Percentiles rank a stretch among this genome's conserved stretches.
phyloP scores from a whole-genome alignment of 768 basidiomycete species.

The Myochromella boudieri region DNA sequence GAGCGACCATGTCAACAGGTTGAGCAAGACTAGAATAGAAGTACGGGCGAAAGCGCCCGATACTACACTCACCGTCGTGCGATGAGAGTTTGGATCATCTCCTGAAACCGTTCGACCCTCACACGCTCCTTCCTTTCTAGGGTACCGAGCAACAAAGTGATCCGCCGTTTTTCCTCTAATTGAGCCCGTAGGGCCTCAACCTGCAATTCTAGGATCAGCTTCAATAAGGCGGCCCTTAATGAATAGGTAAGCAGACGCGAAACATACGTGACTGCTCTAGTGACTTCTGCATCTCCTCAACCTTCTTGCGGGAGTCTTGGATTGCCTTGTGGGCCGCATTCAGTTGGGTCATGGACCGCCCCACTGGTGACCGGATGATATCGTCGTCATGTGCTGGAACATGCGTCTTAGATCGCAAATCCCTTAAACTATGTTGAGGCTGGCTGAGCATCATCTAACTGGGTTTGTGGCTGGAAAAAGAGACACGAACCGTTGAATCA shows the following conservation, averaged over 20 bases:
- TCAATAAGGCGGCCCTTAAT: not conserved
- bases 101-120: constrained; percentile 25
- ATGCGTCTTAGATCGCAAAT: constrained; percentile 8
- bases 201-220: not conserved
- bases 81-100: no score
- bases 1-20: no score
- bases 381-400: constrained; percentile 5
- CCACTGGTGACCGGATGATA: constrained; percentile 6
- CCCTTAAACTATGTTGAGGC: constrained; percentile 11
- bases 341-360: constrained; percentile 2
- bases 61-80: no score
- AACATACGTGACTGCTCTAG: constrained; percentile 11
- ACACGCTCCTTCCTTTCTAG: constrained; percentile 25
- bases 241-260: not conserved
- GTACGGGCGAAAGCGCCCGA: no score
- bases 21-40: no score
- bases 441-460: no score
- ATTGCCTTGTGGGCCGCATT: not conserved
- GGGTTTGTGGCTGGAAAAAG: no score
- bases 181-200: constrained; percentile 5
- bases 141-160: constrained; percentile 20
- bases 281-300: constrained; percentile 14
- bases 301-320: constrained; percentile 3
- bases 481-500: constrained; percentile 15
- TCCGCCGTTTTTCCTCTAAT: constrained; percentile 14